phyloP scores from a whole-genome alignment of 306 rosid genomes.

The Gastrolobium bilobum region DNA sequence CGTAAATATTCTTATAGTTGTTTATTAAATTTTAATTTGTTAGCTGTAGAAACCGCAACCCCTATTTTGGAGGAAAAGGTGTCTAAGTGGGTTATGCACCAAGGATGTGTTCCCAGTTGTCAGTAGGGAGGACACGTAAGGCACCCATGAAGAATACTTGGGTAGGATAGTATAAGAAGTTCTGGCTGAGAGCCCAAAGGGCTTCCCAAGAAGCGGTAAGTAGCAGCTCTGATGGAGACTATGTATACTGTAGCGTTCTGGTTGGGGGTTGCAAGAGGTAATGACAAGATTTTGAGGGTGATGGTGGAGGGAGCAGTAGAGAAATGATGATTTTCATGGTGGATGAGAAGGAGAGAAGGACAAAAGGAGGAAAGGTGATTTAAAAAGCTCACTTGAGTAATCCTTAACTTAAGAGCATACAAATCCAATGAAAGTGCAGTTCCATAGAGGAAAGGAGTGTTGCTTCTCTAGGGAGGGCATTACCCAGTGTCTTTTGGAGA shows the following conservation, averaged over 20 bases:
- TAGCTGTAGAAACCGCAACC: background rate
- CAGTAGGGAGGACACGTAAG: background rate
- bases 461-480: constrained; percentile 1
- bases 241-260: background rate
- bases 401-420: no score
- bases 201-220: constrained; percentile 5
- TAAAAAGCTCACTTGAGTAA: no score
- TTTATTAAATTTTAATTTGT: constrained; percentile 4
- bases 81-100: background rate
- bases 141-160: constrained; percentile 9
- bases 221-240: background rate
- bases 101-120: background rate
- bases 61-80: background rate
- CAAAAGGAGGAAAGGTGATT: no score
- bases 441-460: background rate
- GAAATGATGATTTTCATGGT: background rate
- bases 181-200: background rate
- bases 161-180: background rate
- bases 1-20: constrained; percentile 5
- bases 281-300: background rate
- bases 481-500: background rate
- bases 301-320: background rate
- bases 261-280: background rate
- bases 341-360: no score
- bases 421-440: background rate